Base-by-base conservation (phyloP, 1,139 yeast species). In the Geotrichum australiense region DNA sequence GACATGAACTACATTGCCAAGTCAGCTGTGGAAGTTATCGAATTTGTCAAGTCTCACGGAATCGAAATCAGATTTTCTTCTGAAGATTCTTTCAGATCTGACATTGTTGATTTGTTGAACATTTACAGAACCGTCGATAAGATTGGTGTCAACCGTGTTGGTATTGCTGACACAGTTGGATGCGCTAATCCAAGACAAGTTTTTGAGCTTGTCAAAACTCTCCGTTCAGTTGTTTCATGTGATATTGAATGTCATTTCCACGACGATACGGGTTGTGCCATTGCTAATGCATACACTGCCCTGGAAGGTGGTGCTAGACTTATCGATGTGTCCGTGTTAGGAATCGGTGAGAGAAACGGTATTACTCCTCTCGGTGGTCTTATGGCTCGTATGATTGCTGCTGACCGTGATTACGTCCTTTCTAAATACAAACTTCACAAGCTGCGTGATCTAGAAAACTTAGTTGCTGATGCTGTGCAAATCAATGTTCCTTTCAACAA, bases 121-220 rank as follows among this genome's bases (percentile, higher is more conserved):
- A 91, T 91, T 57, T 91, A 91, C 72, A 83, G 91, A 68, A 87
- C 97, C 24, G 98, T 91, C 50, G 94, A 85, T 71, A 85, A 87
- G 73, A 87, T 91, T 55, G 98, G 98, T 59, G 97, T 91, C 46
- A 87, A 91, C 73, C 81, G 98, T 69, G 96, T 91, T 43, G 98
- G 98, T 73, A 91, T 91, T 69, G 97, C 98, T 50, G 98, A 91
- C 67, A 91, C 98, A 37, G 97, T 91, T 49, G 98, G 98, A 39
- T 85, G 97, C 65, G 98, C 98, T 50, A 91, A 89, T 71, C 98
- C 98, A 59, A 80, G 98, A 71, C 97, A 91, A 69, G 98, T 91
- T 46, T 91, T 89, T 65, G 97, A 91, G 69, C 77, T 91, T 59
- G 94, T 91, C 51, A 80, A 93, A 64, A 91, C 97, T 35, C 78